A percentile compares a stretch with the other conserved stretches of the same genome.
These are phyloP conservation scores for Globisporangium irregulare DNA, from an alignment of 352 stramenopile genomes.

Conservation along the genomic window DNA sequence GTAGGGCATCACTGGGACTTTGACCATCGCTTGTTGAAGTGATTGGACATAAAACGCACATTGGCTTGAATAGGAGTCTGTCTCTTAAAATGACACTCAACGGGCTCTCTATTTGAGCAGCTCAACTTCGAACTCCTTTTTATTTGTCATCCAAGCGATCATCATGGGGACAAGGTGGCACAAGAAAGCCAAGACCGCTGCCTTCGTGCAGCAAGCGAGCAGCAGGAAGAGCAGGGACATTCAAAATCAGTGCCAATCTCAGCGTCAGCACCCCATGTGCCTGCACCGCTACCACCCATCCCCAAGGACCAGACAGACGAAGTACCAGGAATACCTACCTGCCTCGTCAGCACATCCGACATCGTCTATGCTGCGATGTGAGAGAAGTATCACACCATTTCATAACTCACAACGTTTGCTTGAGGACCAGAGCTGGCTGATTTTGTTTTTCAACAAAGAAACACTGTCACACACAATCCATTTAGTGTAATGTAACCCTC, in stretches of 20 bases:
- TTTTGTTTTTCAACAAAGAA: background rate
- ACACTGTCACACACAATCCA: background rate
- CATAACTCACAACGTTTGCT: background rate
- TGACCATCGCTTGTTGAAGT: background rate
- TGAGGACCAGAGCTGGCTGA: background rate
- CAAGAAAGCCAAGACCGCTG: background rate
- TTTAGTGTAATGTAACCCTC: background rate
- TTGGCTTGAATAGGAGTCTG: background rate
- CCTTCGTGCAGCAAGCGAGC: background rate
- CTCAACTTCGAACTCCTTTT: background rate
- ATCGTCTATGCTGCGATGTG: background rate
- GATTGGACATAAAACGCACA: background rate
- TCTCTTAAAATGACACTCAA: background rate
- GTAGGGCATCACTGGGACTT: constrained; percentile 14
- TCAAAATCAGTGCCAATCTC: background rate
- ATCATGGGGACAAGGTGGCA: background rate
- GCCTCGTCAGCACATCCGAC: background rate
- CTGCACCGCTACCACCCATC: background rate
- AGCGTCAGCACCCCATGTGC: background rate
- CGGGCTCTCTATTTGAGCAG: background rate
- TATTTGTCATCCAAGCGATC: too few species aligned
- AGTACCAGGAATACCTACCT: background rate
- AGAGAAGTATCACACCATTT: background rate
- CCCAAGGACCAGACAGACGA: background rate
- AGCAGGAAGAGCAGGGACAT: background rate